Percentiles rank a stretch among this genome's conserved stretches.
Conservation (phyloP, 1,284 basidiomycete genomes). For the Boletus semigastroideus region DNA sequence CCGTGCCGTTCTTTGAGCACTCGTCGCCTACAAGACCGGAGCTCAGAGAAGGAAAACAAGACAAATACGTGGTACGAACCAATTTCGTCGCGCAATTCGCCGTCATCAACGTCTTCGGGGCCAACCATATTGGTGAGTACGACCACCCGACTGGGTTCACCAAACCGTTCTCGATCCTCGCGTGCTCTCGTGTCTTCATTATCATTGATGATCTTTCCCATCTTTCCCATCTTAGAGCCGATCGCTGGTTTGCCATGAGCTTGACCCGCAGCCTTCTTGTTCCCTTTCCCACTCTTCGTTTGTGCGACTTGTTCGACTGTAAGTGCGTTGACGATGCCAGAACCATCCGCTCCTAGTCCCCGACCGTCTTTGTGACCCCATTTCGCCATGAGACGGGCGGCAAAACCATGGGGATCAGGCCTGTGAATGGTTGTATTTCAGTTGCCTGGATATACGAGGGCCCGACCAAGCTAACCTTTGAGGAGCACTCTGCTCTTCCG, state of each 20-base stretch:
- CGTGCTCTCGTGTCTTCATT: conserved; percentile 74
- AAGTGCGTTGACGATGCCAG: conserved; percentile 86
- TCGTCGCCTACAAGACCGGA: conserved; percentile 63
- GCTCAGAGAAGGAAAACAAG: conserved; percentile 5
- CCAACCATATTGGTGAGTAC: conserved; percentile 88
- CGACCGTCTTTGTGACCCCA: conserved; percentile 95
- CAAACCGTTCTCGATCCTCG: conserved; percentile 77
- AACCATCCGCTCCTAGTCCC: conserved; percentile 80
- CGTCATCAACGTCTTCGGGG: conserved; percentile 78
- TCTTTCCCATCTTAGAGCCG: conserved; percentile 74
- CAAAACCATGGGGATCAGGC: conserved; percentile 69
- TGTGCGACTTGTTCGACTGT: conserved; percentile 65
- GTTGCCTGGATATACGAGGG: neutral
- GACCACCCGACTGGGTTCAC: conserved; percentile 86
- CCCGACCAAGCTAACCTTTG: conserved; percentile 33
- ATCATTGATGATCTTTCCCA: conserved; percentile 87
- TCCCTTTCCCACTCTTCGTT: conserved; percentile 30
- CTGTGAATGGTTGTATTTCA: conserved; percentile 35
- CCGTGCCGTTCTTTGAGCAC: conserved; percentile 86
- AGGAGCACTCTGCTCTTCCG: conserved; percentile 30
- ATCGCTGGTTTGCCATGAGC: conserved; percentile 37
- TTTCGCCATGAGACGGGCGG: conserved; percentile 83
- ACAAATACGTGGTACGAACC: conserved; percentile 47
- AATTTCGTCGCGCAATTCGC: conserved; percentile 83
- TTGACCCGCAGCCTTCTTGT: conserved; percentile 32